Conservation (phyloP, 1,284 basidiomycete genomes). For the Microstroma glucosiphilum region DNA sequence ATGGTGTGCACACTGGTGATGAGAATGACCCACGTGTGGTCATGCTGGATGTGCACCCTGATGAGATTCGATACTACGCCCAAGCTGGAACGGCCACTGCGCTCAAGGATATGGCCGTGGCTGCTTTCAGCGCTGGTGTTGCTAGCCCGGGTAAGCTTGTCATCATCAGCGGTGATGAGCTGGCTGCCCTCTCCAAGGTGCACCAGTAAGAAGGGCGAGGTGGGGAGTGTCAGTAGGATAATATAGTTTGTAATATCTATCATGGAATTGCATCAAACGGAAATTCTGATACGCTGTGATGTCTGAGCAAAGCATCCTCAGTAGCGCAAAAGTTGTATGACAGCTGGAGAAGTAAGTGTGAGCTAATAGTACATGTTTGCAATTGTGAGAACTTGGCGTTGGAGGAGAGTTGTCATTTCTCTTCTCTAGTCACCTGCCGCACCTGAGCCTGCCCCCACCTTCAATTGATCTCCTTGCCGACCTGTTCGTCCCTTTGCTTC, state of each 20-base stretch:
- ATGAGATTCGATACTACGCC: constrained; percentile 56
- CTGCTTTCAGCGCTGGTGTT: constrained; percentile 59
- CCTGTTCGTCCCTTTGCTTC: not conserved
- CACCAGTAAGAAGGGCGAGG: constrained; percentile 14
- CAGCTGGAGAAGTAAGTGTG: too few species aligned
- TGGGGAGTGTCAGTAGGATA: too few species aligned
- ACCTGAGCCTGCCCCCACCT: too few species aligned
- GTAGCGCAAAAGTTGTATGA: too few species aligned
- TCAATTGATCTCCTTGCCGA: not conserved
- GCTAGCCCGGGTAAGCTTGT: constrained; percentile 63
- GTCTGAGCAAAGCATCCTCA: too few species aligned
- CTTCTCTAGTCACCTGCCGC: too few species aligned
- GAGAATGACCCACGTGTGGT: constrained; percentile 72
- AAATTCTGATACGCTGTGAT: too few species aligned
- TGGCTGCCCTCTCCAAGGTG: constrained; percentile 51
- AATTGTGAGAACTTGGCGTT: too few species aligned
- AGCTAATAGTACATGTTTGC: too few species aligned
- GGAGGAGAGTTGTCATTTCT: too few species aligned
- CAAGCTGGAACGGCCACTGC: constrained; percentile 29
- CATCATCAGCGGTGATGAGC: constrained; percentile 62
- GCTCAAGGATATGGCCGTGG: constrained; percentile 56
- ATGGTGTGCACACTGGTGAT: constrained; percentile 78
- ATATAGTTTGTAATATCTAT: too few species aligned
- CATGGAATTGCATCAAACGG: too few species aligned
- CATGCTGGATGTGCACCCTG: constrained; percentile 71